phyloP scores from a whole-genome alignment of 2,329 filamentous ascomycete genomes.

The Aspergillus luchuensis region DNA sequence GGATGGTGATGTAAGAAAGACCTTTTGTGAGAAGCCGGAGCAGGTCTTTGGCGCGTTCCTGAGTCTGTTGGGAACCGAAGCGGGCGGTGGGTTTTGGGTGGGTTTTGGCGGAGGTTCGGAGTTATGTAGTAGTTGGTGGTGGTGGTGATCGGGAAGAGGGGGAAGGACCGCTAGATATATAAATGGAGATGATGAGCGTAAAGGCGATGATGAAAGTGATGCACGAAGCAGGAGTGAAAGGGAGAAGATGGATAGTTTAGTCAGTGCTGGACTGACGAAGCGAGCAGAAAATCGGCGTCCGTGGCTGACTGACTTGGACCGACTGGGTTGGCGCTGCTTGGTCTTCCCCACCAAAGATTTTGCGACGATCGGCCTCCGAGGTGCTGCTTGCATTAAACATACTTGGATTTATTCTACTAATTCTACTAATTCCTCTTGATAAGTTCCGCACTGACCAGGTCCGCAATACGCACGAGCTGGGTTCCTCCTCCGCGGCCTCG shows the following conservation, averaged over 20 bases:
- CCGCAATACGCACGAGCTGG: background rate
- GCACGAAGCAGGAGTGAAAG: conserved; percentile 5
- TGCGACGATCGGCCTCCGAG: conserved; percentile 29
- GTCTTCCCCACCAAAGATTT: background rate
- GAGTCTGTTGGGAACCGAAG: conserved; percentile 9
- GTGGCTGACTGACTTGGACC: conserved; percentile 18
- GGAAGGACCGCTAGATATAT: conserved; percentile 7
- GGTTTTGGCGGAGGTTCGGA: background rate
- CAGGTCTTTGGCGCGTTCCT: conserved; percentile 15
- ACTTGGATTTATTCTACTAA: background rate
- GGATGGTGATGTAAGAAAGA: conserved; percentile 12
- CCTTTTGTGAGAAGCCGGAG: conserved; percentile 18
- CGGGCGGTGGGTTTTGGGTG: background rate
- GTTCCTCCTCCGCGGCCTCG: background rate
- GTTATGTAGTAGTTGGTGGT: background rate
- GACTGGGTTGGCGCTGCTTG: conserved; percentile 2
- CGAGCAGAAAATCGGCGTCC: conserved; percentile 19
- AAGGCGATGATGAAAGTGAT: conserved; percentile 2
- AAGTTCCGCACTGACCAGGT: conserved; percentile 22
- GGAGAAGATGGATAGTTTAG: background rate
- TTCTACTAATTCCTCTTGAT: background rate
- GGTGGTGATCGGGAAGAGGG: background rate
- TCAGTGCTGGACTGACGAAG: conserved; percentile 11
- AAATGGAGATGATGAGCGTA: conserved; percentile 3
- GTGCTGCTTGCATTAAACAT: conserved; percentile 7